Conservation (phyloP, 2,329 filamentous ascomycete genomes). For the Alternaria triticimaculans region DNA sequence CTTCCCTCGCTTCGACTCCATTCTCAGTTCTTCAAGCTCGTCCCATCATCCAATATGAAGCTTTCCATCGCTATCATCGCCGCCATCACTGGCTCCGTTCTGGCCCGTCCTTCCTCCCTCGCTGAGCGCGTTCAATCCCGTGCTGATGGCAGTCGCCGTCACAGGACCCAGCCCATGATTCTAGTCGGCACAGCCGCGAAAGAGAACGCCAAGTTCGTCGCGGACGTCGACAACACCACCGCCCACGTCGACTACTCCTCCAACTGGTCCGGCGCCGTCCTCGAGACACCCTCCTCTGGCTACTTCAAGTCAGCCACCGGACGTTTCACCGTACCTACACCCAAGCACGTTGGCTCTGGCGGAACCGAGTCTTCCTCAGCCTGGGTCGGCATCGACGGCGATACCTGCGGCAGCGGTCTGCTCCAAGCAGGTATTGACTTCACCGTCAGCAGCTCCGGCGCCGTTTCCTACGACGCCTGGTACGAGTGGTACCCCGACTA, state of each 20-base stretch:
- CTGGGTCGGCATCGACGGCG: constrained; percentile 69
- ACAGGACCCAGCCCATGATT: constrained; percentile 22
- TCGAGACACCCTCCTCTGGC: constrained; percentile 47
- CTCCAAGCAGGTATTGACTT: constrained; percentile 66
- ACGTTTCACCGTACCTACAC: constrained; percentile 61
- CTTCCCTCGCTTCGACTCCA: neutral
- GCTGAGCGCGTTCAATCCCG: constrained; percentile 23
- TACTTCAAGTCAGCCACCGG: constrained; percentile 62
- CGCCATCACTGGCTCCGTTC: constrained; percentile 16
- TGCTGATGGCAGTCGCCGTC: constrained; percentile 19
- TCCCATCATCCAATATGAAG: constrained; percentile 14
- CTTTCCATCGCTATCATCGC: constrained; percentile 17
- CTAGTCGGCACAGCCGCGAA: constrained; percentile 19
- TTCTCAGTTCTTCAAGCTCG: neutral
- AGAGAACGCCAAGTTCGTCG: constrained; percentile 13
- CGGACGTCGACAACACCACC: constrained; percentile 40
- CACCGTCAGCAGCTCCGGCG: constrained; percentile 44
- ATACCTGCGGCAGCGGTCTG: constrained; percentile 61
- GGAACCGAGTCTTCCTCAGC: constrained; percentile 57
- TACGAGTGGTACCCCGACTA: constrained; percentile 68
- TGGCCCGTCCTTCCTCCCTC: constrained; percentile 22
- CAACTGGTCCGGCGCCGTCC: constrained; percentile 68
- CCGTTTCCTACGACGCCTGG: constrained; percentile 62
- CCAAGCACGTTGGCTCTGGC: constrained; percentile 49
- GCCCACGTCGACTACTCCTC: constrained; percentile 58